Base-by-base conservation (phyloP, 2,329 filamentous ascomycete genomes). In the Aureobasidium sp. region DNA sequence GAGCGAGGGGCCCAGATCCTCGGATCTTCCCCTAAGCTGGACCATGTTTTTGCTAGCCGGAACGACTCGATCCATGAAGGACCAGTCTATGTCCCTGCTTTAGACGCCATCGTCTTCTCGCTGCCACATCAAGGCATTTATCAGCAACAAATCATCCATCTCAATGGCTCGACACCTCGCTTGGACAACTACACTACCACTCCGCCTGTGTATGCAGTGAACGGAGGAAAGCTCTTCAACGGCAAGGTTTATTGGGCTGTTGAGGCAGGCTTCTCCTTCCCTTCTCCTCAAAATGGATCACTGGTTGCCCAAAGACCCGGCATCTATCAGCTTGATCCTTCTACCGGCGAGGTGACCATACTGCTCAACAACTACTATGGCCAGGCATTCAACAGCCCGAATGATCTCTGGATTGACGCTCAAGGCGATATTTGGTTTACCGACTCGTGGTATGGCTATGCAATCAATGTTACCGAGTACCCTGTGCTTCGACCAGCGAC, bases 351-450 rank as follows among this genome's bases (percentile, higher is more conserved):
- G 17, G 75, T 76, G 3, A 69, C 69, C 5, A 72, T 70, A 3
- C 68, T 81, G 27, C 64, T 81, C 17, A 79, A 78, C 63, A 78
- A 76, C 66, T 81, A 75, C 68, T 78, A 76, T 52, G 79, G 79
- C 34, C 76, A 75, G 67, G 77, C 78, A 68, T 76, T 79, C 68
- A 75, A 73, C 66, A 72, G 69, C 31, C 67, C 78, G 49, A 76
- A 80, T 66, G 78, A 80, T 57, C 42, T 64, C 64, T 12, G 63
- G 45, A 73, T 79, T 47, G 75, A 78, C 37, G 64, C 68, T 6
- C 75, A 74, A 0, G 77, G 77, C 49, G 75, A 79, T 42, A 71
- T 82, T 47, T 81, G 79, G 77, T 81, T 81, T 69, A 80, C 79
- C 0, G 79, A 81, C 65, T 75, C 78, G 0, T 63, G 64, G 56